These are phyloP conservation scores for Crassisporium funariophilum DNA, from an alignment of 768 basidiomycete species.

Conservation along the genomic window DNA sequence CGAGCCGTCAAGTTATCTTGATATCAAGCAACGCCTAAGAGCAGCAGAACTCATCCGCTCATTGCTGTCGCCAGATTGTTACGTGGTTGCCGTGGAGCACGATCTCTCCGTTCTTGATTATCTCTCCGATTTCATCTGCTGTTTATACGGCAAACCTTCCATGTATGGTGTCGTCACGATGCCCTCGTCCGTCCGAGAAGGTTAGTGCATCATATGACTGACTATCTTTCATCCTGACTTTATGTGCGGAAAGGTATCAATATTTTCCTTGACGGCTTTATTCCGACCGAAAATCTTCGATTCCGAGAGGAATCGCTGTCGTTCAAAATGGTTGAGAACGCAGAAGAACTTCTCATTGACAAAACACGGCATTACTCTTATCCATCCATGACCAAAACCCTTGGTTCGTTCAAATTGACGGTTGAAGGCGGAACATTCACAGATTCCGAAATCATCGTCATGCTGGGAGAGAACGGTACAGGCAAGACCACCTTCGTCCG, in stretches of 20 bases:
- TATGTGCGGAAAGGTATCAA: constrained; percentile 75
- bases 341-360: constrained; percentile 84
- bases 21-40: constrained; percentile 92
- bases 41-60: constrained; percentile 95
- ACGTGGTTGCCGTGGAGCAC: constrained; percentile 98
- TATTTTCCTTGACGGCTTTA: constrained; percentile 98
- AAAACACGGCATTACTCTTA: constrained; percentile 91
- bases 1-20: constrained; percentile 97
- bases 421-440: constrained; percentile 90
- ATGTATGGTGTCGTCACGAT: constrained; percentile 99
- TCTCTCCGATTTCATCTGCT: constrained; percentile 97
- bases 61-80: constrained; percentile 79
- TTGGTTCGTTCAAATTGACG: constrained; percentile 93
- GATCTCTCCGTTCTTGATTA: constrained; percentile 98
- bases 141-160: constrained; percentile 94
- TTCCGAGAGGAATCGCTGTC: constrained; percentile 95
- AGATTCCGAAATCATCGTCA: constrained; percentile 99
- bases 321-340: constrained; percentile 97
- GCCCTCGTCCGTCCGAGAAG: constrained; percentile 98
- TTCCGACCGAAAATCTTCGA: constrained; percentile 97
- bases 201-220: constrained; percentile 38
- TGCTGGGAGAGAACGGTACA: constrained; percentile 99
- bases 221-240: constrained; percentile 2
- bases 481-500: constrained; percentile 99
- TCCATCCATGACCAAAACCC: constrained; percentile 96